These are phyloP conservation scores for Phalaenopsis hybrid DNA, from an alignment of 116 monocot genomes.

Conservation along the genomic window DNA sequence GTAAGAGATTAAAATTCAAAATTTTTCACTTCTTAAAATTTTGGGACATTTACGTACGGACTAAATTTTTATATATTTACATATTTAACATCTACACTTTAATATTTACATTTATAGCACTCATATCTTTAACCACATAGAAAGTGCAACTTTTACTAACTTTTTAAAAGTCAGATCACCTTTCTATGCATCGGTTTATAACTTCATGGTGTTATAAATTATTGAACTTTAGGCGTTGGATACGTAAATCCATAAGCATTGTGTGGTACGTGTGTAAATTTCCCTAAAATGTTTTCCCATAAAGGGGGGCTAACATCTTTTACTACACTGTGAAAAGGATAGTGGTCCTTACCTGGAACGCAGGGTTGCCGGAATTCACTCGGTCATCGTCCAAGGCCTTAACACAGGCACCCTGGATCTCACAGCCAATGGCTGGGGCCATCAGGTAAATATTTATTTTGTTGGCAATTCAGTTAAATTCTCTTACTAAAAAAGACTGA, in stretches of 20 bases:
- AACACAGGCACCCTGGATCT: constrained; percentile 87
- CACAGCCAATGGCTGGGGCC: constrained; percentile 50
- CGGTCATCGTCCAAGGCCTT: constrained; percentile 57
- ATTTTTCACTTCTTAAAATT: neutral
- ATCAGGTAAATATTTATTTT: constrained; percentile 30
- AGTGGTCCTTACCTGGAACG: constrained; percentile 69
- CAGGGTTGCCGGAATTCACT: constrained; percentile 46
- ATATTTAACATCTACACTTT: no score
- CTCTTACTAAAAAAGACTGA: neutral
- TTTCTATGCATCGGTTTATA: no score
- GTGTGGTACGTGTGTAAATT: no score
- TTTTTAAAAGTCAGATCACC: no score
- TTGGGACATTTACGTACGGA: no score
- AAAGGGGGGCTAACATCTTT: neutral
- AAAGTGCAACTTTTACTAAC: no score
- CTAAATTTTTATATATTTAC: no score
- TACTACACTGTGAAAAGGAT: constrained; percentile 32
- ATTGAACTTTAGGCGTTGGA: no score
- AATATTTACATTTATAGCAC: no score
- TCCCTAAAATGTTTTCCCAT: neutral
- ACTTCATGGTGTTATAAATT: no score
- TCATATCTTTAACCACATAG: no score
- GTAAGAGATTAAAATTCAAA: constrained; percentile 20
- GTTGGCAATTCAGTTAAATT: neutral
- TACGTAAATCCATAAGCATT: no score